A percentile compares a stretch with the other conserved stretches of the same genome.
phyloP scores from a whole-genome alignment of 1,139 yeast genomes.

The Candida sp. region DNA sequence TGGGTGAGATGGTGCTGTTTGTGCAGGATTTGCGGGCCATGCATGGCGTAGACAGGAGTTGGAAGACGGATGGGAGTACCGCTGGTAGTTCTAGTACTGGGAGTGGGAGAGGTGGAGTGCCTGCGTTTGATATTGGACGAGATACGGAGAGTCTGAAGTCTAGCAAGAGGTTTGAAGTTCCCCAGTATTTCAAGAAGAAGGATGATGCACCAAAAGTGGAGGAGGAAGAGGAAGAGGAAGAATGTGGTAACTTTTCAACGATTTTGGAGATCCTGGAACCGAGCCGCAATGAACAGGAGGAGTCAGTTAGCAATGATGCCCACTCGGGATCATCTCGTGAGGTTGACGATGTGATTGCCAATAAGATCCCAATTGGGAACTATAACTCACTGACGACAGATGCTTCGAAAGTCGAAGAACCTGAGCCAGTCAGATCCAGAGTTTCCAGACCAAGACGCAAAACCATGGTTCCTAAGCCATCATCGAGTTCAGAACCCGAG shows the following conservation, averaged over 20 bases:
- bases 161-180: constrained; percentile 1
- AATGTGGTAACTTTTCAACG: constrained; percentile 4
- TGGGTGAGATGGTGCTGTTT: constrained; percentile 42
- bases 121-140: constrained; percentile 1
- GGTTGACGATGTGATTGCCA: background rate
- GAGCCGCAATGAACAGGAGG: constrained; percentile 1
- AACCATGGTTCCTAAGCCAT: background rate
- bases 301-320: background rate
- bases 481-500: no score
- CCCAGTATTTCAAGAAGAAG: constrained; percentile 8
- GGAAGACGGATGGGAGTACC: constrained; percentile 20
- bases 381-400: background rate
- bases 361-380: background rate
- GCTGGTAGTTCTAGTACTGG: background rate
- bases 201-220: background rate
- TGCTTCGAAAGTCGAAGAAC: background rate
- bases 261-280: constrained; percentile 12
- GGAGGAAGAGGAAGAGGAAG: background rate
- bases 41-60: constrained; percentile 23
- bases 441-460: background rate
- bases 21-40: constrained; percentile 14
- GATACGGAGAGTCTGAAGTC: background rate
- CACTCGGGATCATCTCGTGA: background rate
- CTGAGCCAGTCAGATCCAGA: background rate
- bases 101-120: background rate